Percentiles rank a stretch among this genome's conserved stretches.
phyloP scores from a whole-genome alignment of 2,329 filamentous ascomycete species.

The Colletotrichum liaoningense region DNA sequence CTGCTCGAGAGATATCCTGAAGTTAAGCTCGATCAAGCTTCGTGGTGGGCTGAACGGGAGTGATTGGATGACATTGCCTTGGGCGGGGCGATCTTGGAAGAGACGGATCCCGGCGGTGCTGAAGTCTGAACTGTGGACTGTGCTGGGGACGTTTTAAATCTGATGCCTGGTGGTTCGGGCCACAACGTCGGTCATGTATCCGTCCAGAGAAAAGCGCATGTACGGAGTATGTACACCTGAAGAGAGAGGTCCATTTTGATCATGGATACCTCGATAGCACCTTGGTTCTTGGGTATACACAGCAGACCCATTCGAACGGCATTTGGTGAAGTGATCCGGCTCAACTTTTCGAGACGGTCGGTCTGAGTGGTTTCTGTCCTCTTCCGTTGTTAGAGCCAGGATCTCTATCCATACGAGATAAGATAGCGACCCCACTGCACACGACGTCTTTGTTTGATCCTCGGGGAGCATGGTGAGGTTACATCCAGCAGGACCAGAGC shows the following conservation, averaged over 20 bases:
- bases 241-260: no score
- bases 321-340: constrained; percentile 7
- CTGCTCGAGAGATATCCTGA: constrained; percentile 19
- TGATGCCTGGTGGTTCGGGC: constrained; percentile 14
- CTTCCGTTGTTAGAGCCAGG: no score
- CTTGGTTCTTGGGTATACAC: neutral
- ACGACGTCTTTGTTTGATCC: neutral
- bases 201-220: neutral
- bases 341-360: constrained; percentile 1
- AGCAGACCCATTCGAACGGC: neutral
- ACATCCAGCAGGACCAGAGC: neutral
- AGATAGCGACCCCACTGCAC: neutral
- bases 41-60: constrained; percentile 8
- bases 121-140: constrained; percentile 23
- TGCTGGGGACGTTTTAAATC: neutral
- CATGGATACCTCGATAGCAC: neutral
- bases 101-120: neutral
- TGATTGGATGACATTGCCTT: constrained; percentile 19
- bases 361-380: neutral
- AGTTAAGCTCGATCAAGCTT: constrained; percentile 36
- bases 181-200: neutral
- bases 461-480: constrained; percentile 20
- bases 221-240: neutral
- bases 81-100: neutral
- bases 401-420: neutral